A percentile compares a stretch with the other conserved stretches of the same genome.
Evolutionary conservation across 805 yeast genomes (phyloP).

Genomic region (Candida adriatica): DNA sequence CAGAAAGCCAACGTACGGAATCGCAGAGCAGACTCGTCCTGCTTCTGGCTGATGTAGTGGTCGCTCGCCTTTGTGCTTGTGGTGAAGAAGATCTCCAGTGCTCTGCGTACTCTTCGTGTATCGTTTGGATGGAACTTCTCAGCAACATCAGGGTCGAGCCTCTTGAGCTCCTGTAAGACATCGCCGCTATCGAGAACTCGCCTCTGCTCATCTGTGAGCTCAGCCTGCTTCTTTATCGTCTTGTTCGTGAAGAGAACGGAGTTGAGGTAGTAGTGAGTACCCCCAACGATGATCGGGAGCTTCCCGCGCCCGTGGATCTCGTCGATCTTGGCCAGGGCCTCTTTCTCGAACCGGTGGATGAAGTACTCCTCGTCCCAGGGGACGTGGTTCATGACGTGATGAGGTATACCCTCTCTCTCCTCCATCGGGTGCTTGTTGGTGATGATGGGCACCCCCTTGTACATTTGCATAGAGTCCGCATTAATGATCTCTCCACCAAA

Average conservation of each 20-base stretch:
- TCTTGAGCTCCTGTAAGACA: conserved; percentile 40
- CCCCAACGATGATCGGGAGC: conserved; percentile 87
- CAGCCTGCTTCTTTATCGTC: conserved; percentile 38
- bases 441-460: conserved; percentile 61
- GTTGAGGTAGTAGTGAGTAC: conserved; percentile 91
- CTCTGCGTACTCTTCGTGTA: conserved; percentile 66
- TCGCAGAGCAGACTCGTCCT: conserved; percentile 40
- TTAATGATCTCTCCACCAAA: conserved; percentile 86
- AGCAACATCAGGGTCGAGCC: conserved; percentile 66
- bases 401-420: conserved; percentile 70
- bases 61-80: conserved; percentile 68
- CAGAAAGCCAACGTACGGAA: conserved; percentile 69
- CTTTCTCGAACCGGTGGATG: conserved; percentile 70
- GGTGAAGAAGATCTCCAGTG: conserved; percentile 67
- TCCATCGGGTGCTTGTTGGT: conserved; percentile 87
- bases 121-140: conserved; percentile 91
- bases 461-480: conserved; percentile 97
- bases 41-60: conserved; percentile 55
- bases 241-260: conserved; percentile 66
- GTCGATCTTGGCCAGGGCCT: conserved; percentile 55
- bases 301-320: conserved; percentile 64
- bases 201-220: conserved; percentile 27
- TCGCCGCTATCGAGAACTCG: conserved; percentile 47
- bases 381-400: conserved; percentile 84
- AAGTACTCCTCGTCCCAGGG: conserved; percentile 76